Percentiles rank a stretch among this genome's conserved stretches.
phyloP scores from a whole-genome alignment of 116 monocot species.

The Thalassia testudinum region DNA sequence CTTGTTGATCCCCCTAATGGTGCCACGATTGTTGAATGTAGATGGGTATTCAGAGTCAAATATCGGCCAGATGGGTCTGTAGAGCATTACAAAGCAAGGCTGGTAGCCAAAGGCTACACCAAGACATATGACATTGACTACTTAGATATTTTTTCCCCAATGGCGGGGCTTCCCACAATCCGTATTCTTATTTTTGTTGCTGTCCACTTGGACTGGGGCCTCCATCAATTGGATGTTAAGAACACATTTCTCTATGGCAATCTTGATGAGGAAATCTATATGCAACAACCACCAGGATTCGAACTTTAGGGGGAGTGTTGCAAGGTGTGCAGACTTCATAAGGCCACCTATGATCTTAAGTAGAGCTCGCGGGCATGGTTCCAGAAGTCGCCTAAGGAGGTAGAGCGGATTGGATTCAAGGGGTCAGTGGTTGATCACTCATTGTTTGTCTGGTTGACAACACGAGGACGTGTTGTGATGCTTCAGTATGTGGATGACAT shows the following conservation, averaged over 20 bases:
- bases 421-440: background rate
- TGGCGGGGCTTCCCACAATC: background rate
- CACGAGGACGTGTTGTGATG: background rate
- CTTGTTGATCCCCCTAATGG: background rate
- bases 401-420: background rate
- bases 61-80: background rate
- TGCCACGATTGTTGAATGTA: background rate
- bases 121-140: background rate
- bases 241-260: slow-evolving; percentile 6
- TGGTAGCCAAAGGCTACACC: background rate
- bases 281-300: slow-evolving; percentile 5
- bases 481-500: background rate
- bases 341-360: slow-evolving; percentile 3
- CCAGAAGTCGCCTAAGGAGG: background rate
- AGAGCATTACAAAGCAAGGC: background rate
- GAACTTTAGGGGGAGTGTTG: slow-evolving; percentile 1
- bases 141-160: background rate
- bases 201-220: background rate
- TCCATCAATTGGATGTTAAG: slow-evolving; percentile 4
- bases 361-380: slow-evolving; percentile 2
- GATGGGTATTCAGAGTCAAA: slow-evolving; percentile 1
- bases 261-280: background rate
- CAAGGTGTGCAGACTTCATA: slow-evolving; percentile 2
- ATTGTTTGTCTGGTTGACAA: background rate
- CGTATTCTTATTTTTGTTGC: background rate